Evolutionary conservation across 805 yeast genomes (phyloP), one percentile per base, ranked within the genome.

Genomic region (Candida easanensis): DNA sequence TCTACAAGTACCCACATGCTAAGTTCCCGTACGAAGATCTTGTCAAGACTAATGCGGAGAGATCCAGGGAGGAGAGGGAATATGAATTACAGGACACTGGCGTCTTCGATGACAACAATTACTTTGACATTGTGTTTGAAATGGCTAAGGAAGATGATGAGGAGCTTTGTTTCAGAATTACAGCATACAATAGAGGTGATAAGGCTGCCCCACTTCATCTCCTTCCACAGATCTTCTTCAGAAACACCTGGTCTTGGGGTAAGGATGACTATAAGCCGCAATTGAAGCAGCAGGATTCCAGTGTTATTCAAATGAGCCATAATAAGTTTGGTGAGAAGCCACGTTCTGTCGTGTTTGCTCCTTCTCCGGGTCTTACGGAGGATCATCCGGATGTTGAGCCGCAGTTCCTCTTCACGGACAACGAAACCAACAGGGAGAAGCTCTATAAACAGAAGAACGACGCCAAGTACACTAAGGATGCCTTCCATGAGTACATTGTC

Each of bases 181-280:
- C 96, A 10, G 96, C 96, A 33, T 84, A 84, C 62, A 89, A 89
- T 62, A 72, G 96, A 51, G 81, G 93, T 30, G 78, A 77, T 43
- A 80, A 84, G 42, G 74, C 93, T 5, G 96, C 96, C n/a, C 95
- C 96, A 2, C 69, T 89, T 46, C 95, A 88, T 63, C 75, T 90
- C 34, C 64, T 86, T 48, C 97, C 97, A 9, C 97, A 89, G 52
- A 66, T 87, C 23, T 79, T 81, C 51, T 86, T 82, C 66, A 76
- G 97, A 67, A 89, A 89, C 66, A 86, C 93, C 14, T 89, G 97
- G 97, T 69, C 84, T n/a, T 89, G 97, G 96, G 88, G 90, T 36
- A 67, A 74, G 47, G 80, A 76, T 44, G 65, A 65, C 32, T 59
- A 65, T 34, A 69, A 69, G 42, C 88, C 89, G 11, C 55, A 61